Evolutionary conservation across 176 grass and related monocot genomes (phyloP), one percentile per base, ranked within the genome.

Genomic region (Triticum turgidum): DNA sequence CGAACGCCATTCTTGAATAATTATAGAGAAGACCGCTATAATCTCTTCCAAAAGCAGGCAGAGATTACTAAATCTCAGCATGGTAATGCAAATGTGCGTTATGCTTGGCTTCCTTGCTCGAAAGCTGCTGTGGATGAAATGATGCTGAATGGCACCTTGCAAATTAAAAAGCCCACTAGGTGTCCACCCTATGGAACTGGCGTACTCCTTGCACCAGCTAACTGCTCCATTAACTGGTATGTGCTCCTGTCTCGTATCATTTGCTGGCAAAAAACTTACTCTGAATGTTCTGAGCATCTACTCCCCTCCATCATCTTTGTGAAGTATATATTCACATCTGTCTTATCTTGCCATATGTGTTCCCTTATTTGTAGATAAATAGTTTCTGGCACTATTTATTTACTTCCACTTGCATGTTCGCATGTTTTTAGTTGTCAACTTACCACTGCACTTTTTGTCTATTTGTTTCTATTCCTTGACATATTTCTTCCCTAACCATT

Each of bases 61-160:
- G 87, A 94, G 44, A 18, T 37, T 42, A 91, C 91, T 35, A 89
- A 68, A 80, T 75, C 30, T 68, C 49, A n/a, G 37, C 88, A 89
- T 85, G 94, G 90, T 58, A 96, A 87, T 51, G 93, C 97, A 71
- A 99, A 99, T 89, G 90, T 99, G 37, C 94, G 92, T 66, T 99
- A 99, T 81, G 97, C 94, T 29, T 99, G 97, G 97, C 88, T 96
- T 80, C 44, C 97, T 83, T 94, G 91, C 81, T 90, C 97, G 32
- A 99, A 92, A 89, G 82, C 73, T 32, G 56, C 65, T 10, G 83
- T 96, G 82, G 82, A 96, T 72, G 90, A 89, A 72, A 93, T 99
- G 97, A 95, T 94, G 89, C 61, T 82, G 82, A 84, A 66, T 73
- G 87, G 90, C 9, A 47, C 86, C 44, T 77, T 96, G 70, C 63